Evolutionary conservation across 2,329 filamentous ascomycete species (phyloP).

Genomic region (Fusarium coicis): DNA sequence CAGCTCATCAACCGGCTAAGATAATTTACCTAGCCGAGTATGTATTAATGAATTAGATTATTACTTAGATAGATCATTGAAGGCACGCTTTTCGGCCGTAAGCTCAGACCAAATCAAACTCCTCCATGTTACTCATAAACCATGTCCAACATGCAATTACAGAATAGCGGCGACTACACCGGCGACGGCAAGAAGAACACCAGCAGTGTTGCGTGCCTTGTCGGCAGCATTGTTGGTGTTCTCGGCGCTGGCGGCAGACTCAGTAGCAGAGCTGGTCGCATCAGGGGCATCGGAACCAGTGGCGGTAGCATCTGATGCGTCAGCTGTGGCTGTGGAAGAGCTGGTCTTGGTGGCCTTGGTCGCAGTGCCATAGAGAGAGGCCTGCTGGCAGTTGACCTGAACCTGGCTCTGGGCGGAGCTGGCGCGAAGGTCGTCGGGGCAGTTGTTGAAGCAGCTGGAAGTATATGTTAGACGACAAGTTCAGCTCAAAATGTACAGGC

Average conservation of each 20-base stretch:
- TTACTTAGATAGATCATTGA: slow-evolving; percentile 32
- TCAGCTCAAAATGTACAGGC: neutral
- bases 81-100: slow-evolving; percentile 19
- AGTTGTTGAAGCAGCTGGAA: slow-evolving; percentile 66
- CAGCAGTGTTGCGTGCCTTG: slow-evolving; percentile 48
- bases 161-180: slow-evolving; percentile 53
- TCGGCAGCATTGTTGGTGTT: slow-evolving; percentile 44
- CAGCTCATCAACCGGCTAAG: neutral
- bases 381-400: slow-evolving; percentile 58
- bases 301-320: slow-evolving; percentile 27
- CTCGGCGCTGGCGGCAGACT: slow-evolving; percentile 35
- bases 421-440: slow-evolving; percentile 59
- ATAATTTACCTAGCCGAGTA: neutral
- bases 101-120: slow-evolving; percentile 15
- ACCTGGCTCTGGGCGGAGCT: slow-evolving; percentile 51
- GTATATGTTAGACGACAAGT: slow-evolving; percentile 3
- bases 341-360: slow-evolving; percentile 42
- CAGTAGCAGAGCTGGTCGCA: slow-evolving; percentile 29
- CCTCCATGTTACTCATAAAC: slow-evolving; percentile 9
- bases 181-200: slow-evolving; percentile 51
- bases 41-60: slow-evolving; percentile 41
- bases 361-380: slow-evolving; percentile 55
- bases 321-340: slow-evolving; percentile 30
- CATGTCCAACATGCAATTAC: slow-evolving; percentile 38
- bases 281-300: slow-evolving; percentile 34